These are phyloP conservation scores for Cercospora sp. DNA, from an alignment of 2,329 filamentous ascomycete genomes.

Conservation along the genomic window DNA sequence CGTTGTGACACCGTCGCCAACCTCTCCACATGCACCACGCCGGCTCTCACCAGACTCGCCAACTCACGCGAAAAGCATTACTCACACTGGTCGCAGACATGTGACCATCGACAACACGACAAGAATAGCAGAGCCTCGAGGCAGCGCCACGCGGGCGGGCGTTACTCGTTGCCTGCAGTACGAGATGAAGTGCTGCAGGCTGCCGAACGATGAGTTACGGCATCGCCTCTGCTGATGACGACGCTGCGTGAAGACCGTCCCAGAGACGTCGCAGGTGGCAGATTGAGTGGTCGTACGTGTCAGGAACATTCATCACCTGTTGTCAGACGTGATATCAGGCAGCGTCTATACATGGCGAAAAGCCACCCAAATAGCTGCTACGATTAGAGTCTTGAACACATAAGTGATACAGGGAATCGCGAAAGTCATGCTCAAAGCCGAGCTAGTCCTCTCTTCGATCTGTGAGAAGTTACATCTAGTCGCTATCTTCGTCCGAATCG, in stretches of 20 bases:
- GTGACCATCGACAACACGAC: neutral
- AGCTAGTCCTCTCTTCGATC: neutral
- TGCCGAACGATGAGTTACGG: neutral
- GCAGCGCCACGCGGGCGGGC: neutral
- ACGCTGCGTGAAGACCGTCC: neutral
- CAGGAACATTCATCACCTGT: neutral
- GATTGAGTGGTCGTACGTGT: neutral
- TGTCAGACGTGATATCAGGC: neutral
- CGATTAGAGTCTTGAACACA: neutral
- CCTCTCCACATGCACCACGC: neutral
- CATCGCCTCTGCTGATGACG: conserved; percentile 8
- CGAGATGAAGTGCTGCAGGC: conserved; percentile 1
- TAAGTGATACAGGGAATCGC: neutral
- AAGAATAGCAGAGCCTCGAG: neutral
- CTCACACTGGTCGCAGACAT: neutral
- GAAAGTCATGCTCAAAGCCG: neutral
- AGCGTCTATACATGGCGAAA: neutral
- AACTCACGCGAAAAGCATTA: neutral
- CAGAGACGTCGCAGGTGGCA: neutral
- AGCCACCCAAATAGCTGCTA: neutral
- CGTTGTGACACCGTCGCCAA: neutral
- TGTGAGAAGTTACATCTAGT: conserved; percentile 2
- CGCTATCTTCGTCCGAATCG: conserved; percentile 18
- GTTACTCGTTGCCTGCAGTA: conserved; percentile 3
- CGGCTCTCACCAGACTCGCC: neutral